These are phyloP conservation scores for Russula vinacea DNA, from an alignment of 768 basidiomycete species.

Conservation along the genomic window DNA sequence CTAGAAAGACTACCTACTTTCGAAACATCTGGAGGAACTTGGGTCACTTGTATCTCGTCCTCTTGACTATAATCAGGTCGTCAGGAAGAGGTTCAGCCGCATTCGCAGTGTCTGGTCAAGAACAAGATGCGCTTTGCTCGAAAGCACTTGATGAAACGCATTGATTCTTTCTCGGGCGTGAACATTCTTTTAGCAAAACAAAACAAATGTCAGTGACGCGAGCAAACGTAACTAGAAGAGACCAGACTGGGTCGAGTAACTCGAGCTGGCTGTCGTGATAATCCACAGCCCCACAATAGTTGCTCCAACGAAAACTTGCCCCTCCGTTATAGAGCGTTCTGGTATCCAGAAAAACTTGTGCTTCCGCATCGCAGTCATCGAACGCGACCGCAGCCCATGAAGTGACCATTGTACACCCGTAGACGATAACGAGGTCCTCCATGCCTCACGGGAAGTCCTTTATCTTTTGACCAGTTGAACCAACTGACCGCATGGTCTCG, in stretches of 20 bases:
- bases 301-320: background rate
- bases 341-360: background rate
- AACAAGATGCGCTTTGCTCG: conserved; percentile 14
- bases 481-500: conserved; percentile 6
- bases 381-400: conserved; percentile 13
- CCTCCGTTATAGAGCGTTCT: background rate
- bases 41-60: background rate
- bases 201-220: background rate
- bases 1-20: background rate
- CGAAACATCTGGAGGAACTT: background rate
- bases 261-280: background rate
- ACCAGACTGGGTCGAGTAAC: background rate
- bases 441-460: background rate
- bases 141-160: conserved; percentile 22
- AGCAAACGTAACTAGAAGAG: background rate
- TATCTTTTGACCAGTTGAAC: background rate
- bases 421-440: conserved; percentile 18
- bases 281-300: background rate
- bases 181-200: no score
- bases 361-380: background rate
- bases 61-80: background rate
- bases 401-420: conserved; percentile 10
- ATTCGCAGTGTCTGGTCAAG: background rate
- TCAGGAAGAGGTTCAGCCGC: conserved; percentile 16
- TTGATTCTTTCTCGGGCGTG: background rate